A percentile compares a stretch with the other conserved stretches of the same genome.
phyloP scores from a whole-genome alignment of 176 grass and related monocot species.

The Dendrocalamus sinicus region DNA sequence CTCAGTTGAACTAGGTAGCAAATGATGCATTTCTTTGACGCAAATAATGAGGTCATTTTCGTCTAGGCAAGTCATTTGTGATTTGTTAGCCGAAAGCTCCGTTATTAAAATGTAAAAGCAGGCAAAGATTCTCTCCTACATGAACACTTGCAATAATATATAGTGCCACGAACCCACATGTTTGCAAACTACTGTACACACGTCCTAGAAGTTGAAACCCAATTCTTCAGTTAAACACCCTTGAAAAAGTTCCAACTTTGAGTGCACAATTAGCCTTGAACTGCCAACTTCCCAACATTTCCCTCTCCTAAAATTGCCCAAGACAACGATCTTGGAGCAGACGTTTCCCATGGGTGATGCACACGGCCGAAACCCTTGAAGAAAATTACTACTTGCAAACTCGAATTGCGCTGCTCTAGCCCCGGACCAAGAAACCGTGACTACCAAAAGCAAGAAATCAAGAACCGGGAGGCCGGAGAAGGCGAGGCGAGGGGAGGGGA shows the following conservation, averaged over 20 bases:
- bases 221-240: not conserved
- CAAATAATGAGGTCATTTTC: conserved; percentile 8
- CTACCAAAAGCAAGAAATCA: not conserved
- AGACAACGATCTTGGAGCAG: not conserved
- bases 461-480: not conserved
- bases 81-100: not conserved
- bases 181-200: not conserved
- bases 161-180: not conserved
- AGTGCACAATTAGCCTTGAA: not conserved
- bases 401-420: not conserved
- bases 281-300: conserved; percentile 6
- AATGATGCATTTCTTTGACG: not conserved
- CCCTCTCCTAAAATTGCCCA: not conserved
- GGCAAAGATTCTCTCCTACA: conserved; percentile 1
- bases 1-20: not conserved
- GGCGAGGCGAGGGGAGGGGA: not conserved
- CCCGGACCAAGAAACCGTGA: not conserved
- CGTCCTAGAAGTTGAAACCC: not conserved
- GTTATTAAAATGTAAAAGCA: conserved; percentile 21
- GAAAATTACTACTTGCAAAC: not conserved
- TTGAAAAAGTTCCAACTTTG: not conserved
- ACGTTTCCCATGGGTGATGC: not conserved
- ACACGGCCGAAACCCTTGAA: not conserved
- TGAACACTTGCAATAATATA: not conserved
- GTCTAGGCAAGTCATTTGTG: not conserved